Evolutionary conservation across 345 rosid genomes (phyloP).

Genomic region (Diplotaxis tenuifolia): DNA sequence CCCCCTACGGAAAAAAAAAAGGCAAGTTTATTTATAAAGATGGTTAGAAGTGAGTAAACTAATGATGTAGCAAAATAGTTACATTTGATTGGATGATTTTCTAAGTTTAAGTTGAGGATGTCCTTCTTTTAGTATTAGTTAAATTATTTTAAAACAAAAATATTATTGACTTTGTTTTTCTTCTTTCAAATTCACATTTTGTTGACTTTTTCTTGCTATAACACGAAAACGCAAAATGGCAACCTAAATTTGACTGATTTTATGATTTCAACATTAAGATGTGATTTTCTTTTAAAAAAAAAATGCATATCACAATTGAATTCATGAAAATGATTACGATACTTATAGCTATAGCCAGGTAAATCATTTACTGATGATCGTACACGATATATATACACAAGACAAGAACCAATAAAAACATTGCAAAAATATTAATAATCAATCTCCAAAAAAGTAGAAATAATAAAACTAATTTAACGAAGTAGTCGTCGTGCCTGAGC

Average conservation of each 20-base stretch:
- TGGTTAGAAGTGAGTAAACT: too few species aligned
- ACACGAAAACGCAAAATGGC: too few species aligned
- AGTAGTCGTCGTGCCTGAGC: conserved; percentile 14
- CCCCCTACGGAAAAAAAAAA: too few species aligned
- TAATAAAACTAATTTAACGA: neutral
- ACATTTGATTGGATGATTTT: too few species aligned
- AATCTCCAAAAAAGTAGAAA: conserved; percentile 9
- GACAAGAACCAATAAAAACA: neutral
- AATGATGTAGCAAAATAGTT: too few species aligned
- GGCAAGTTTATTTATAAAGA: too few species aligned
- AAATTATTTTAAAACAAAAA: too few species aligned
- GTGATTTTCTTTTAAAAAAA: neutral
- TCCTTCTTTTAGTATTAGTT: too few species aligned
- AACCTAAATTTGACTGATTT: neutral
- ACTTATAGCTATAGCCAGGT: too few species aligned
- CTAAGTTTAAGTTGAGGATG: too few species aligned
- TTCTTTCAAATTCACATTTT: neutral
- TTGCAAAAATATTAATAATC: neutral
- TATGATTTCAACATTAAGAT: neutral
- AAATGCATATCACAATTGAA: neutral
- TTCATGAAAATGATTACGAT: too few species aligned
- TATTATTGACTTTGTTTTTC: too few species aligned
- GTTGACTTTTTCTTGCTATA: neutral
- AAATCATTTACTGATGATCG: neutral
- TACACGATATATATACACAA: neutral